These are phyloP conservation scores for Diaporthe sp. DNA, from an alignment of 2,329 filamentous ascomycete species.

Conservation along the genomic window DNA sequence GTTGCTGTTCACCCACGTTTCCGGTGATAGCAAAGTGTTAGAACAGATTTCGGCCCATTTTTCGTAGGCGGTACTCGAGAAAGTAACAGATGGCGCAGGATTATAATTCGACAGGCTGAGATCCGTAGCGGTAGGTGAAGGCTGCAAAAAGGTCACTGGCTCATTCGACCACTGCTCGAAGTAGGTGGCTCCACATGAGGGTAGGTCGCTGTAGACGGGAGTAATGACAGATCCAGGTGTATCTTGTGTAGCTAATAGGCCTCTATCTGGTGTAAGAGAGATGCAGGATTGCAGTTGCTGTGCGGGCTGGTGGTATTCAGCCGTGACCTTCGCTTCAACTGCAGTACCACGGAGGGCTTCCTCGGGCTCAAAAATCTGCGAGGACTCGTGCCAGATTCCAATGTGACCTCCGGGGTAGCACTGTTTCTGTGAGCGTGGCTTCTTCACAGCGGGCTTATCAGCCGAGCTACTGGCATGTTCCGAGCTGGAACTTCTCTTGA, in stretches of 20 bases:
- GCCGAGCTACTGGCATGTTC: neutral
- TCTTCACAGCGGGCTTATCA: neutral
- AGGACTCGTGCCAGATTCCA: neutral
- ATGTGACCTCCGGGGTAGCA: neutral
- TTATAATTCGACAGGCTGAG: neutral
- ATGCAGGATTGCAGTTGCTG: neutral
- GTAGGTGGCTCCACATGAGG: neutral
- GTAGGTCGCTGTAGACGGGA: neutral
- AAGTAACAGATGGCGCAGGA: neutral
- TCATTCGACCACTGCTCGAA: neutral
- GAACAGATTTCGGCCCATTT: neutral
- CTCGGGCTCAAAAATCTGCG: neutral
- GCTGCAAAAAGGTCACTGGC: neutral
- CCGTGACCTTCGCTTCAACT: neutral
- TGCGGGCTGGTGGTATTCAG: neutral
- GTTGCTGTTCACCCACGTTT: neutral
- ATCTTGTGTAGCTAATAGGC: neutral
- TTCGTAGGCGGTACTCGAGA: neutral
- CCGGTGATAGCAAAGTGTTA: neutral
- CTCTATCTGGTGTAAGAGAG: neutral
- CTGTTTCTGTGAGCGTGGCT: neutral
- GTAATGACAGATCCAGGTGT: neutral
- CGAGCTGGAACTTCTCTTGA: neutral
- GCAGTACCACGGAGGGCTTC: too few relatives aligned
- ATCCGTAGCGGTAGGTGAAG: too few relatives aligned